A percentile compares a stretch with the other conserved stretches of the same genome.
Conservation (phyloP, 1,284 basidiomycete species). For the Pisolithus thermaeus region DNA sequence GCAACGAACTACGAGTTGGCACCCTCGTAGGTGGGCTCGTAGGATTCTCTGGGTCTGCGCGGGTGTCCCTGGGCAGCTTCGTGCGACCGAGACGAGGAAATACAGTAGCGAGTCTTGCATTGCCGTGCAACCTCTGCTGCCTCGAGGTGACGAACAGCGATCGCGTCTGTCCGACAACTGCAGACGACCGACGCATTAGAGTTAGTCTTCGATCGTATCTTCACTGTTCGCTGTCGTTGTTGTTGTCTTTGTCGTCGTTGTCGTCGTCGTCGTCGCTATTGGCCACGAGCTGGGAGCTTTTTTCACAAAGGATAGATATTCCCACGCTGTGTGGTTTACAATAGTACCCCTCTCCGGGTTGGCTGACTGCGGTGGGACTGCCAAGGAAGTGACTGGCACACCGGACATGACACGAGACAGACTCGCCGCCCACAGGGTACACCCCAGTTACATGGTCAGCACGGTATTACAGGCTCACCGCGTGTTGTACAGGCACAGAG, state of each 20-base stretch:
- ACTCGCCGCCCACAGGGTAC: constrained; percentile 29
- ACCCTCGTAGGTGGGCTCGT: constrained; percentile 24
- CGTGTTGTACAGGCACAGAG: constrained; percentile 22
- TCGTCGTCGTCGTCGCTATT: background rate
- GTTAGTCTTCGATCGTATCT: background rate
- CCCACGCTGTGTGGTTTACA: background rate
- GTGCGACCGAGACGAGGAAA: constrained; percentile 19
- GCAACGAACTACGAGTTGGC: constrained; percentile 31
- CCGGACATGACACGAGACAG: constrained; percentile 25
- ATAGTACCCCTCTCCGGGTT: constrained; percentile 12
- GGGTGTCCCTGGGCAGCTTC: constrained; percentile 18
- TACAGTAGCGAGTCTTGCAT: background rate
- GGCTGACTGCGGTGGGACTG: constrained; percentile 13
- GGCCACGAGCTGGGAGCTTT: background rate
- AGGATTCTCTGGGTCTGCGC: constrained; percentile 7
- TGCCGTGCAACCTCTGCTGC: constrained; percentile 2
- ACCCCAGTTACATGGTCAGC: too few species aligned
- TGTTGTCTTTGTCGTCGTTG: background rate
- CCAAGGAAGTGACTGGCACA: background rate
- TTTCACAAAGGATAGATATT: background rate
- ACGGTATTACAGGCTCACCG: constrained; percentile 1
- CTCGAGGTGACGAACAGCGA: constrained; percentile 11
- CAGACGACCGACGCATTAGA: constrained; percentile 22
- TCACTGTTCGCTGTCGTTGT: too few species aligned
- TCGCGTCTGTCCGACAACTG: constrained; percentile 14